Conservation (phyloP, 106 monocot species). For the Allium sativum region DNA sequence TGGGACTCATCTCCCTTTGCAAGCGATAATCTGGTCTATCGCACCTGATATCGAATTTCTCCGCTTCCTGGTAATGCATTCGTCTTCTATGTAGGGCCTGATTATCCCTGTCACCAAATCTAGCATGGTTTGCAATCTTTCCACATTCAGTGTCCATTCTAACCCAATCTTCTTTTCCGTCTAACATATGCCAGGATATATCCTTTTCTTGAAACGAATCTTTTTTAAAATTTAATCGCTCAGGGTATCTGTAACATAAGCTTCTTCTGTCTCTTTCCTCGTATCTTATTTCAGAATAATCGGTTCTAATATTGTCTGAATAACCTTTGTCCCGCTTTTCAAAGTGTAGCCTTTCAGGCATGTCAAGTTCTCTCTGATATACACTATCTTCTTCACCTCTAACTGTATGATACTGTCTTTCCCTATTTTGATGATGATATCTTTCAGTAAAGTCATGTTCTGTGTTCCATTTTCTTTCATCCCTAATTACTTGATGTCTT, state of each 20-base stretch:
- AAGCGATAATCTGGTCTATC: neutral
- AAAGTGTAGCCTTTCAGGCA: no score
- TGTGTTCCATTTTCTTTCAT: no score
- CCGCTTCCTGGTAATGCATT: neutral
- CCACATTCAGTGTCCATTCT: constrained; percentile 1
- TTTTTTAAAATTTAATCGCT: neutral
- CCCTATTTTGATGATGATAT: neutral
- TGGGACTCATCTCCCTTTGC: constrained; percentile 4
- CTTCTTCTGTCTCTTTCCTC: neutral
- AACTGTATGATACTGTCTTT: no score
- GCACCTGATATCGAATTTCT: constrained; percentile 1
- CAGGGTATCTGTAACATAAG: neutral
- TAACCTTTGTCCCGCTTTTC: no score
- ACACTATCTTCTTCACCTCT: no score
- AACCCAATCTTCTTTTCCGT: constrained; percentile 1
- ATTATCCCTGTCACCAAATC: constrained; percentile 5
- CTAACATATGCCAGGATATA: neutral
- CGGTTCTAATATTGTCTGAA: no score
- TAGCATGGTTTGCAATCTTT: neutral
- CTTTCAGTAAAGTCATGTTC: neutral
- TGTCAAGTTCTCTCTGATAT: no score
- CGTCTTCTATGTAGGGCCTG: constrained; percentile 4
- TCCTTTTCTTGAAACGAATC: neutral
- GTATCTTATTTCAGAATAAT: no score
- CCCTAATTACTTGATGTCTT: no score